These are phyloP conservation scores for Tylopilus felleus DNA, from an alignment of 768 basidiomycete genomes.

Conservation along the genomic window DNA sequence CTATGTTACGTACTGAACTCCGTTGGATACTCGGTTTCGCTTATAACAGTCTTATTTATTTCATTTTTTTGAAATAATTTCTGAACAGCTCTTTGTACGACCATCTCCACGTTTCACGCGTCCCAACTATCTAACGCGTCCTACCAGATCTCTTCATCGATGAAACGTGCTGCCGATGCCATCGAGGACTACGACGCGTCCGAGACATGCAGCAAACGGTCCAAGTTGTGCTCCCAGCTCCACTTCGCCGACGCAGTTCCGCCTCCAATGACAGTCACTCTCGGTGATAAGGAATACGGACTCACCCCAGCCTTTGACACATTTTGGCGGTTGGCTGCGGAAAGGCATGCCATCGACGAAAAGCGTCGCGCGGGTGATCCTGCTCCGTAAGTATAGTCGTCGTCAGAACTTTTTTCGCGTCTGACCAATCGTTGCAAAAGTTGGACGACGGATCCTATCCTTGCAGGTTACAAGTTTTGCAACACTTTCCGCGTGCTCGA, in stretches of 20 bases:
- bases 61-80: constrained; percentile 6
- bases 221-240: constrained; percentile 20
- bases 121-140: background rate
- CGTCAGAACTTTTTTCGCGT: constrained; percentile 1
- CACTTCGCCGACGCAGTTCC: constrained; percentile 7
- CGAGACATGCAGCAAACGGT: constrained; percentile 20
- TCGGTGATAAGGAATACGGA: constrained; percentile 38
- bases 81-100: background rate
- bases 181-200: constrained; percentile 12
- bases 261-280: constrained; percentile 29
- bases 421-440: constrained; percentile 32
- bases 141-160: background rate
- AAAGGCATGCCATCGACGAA: constrained; percentile 56
- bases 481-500: constrained; percentile 76
- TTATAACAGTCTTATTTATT: background rate
- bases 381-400: constrained; percentile 46
- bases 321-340: constrained; percentile 56
- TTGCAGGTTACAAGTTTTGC: constrained; percentile 59
- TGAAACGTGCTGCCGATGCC: constrained; percentile 21
- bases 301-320: constrained; percentile 58
- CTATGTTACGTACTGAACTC: constrained; percentile 5
- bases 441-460: constrained; percentile 66
- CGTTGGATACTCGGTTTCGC: background rate
- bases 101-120: background rate
- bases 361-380: constrained; percentile 46